phyloP scores from a whole-genome alignment of 257 asterid species.

The Solanum pinnatisectum region DNA sequence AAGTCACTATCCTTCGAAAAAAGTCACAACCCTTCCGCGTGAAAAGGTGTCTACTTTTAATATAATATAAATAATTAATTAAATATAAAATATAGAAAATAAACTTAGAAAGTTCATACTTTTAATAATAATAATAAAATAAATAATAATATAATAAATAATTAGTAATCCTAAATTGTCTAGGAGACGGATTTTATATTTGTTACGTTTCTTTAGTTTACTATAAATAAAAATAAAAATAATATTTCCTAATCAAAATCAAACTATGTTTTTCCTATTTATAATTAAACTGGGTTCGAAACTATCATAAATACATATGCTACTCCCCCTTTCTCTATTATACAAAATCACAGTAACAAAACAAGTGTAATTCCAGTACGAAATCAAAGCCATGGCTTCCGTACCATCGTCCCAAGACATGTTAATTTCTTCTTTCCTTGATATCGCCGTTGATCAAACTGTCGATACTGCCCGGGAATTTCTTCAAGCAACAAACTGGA shows the following conservation, averaged over 20 bases:
- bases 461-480: background rate
- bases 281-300: background rate
- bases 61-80: too few relatives aligned
- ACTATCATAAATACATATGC: background rate
- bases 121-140: too few relatives aligned
- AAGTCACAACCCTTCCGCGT: accelerated
- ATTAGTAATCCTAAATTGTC: background rate
- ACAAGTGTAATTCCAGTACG: accelerated
- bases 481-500: background rate
- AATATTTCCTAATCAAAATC: background rate
- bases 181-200: background rate
- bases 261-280: background rate
- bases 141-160: background rate
- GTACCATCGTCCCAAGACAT: background rate
- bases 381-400: background rate
- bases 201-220: background rate
- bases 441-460: background rate
- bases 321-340: background rate
- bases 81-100: too few relatives aligned
- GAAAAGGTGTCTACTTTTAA: too few relatives aligned
- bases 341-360: background rate
- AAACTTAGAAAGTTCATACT: too few relatives aligned
- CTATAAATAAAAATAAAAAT: too few relatives aligned
- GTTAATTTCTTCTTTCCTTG: constrained; percentile 3
- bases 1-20: too few relatives aligned